These are phyloP conservation scores for Boletus patriciae DNA, from an alignment of 768 basidiomycete species.

Conservation along the genomic window DNA sequence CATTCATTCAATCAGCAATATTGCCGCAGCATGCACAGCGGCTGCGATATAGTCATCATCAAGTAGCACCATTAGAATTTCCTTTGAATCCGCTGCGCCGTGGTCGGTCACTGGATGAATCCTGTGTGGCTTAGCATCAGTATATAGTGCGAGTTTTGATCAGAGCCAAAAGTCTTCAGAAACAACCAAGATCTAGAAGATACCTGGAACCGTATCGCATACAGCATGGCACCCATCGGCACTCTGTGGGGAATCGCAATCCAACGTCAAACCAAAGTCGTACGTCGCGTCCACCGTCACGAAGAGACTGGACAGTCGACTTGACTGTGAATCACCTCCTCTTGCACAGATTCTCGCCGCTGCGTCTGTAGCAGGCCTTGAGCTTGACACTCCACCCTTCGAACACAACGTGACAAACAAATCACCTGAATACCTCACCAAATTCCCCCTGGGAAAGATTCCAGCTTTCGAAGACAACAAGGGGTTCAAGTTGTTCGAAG, in stretches of 20 bases:
- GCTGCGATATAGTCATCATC: not conserved
- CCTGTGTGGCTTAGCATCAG: not conserved
- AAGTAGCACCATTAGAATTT: no score
- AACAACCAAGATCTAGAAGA: not conserved
- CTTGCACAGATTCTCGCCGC: constrained; percentile 24
- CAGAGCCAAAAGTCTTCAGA: not conserved
- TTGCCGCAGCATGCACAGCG: not conserved
- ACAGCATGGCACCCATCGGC: constrained; percentile 27
- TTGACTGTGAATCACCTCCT: not conserved
- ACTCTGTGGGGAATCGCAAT: constrained; percentile 24
- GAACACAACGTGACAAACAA: constrained; percentile 27
- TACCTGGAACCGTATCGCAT: not conserved
- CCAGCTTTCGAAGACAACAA: constrained; percentile 27
- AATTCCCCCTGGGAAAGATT: constrained; percentile 32
- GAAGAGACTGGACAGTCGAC: not conserved
- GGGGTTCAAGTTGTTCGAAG: constrained; percentile 29
- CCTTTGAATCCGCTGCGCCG: not conserved
- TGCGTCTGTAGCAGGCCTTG: constrained; percentile 25
- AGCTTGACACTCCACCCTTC: constrained; percentile 24
- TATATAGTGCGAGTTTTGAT: constrained; percentile 11
- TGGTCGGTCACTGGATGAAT: not conserved
- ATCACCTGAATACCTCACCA: constrained; percentile 28
- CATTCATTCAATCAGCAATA: no score
- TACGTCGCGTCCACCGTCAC: constrained; percentile 12
- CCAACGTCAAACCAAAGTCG: constrained; percentile 31